Conservation (phyloP, 192 early-diverging fungal genomes). For the Coemansia sp. region DNA sequence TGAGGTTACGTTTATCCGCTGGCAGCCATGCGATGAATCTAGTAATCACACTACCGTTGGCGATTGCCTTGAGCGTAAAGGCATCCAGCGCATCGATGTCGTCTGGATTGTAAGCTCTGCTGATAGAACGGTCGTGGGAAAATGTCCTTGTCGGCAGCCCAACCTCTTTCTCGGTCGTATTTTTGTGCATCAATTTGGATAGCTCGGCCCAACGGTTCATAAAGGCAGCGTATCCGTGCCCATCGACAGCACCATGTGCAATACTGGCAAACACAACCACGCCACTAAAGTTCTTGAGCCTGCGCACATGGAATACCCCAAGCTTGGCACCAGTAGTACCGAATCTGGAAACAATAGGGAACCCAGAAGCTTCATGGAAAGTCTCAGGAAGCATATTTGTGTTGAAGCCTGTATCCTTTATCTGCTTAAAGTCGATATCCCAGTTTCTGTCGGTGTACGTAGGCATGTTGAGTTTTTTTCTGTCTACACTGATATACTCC, state of each 20-base stretch:
- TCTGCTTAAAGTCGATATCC: neutral
- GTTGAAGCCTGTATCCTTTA: neutral
- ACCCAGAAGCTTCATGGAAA: neutral
- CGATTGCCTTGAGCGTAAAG: neutral
- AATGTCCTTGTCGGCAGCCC: neutral
- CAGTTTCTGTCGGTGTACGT: conserved; percentile 17
- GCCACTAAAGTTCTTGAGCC: conserved; percentile 16
- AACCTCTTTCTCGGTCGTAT: neutral
- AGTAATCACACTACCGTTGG: neutral
- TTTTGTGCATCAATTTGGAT: neutral
- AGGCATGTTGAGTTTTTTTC: conserved; percentile 24
- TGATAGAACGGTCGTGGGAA: neutral
- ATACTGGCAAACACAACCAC: conserved; percentile 11
- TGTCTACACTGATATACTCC: neutral
- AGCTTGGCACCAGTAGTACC: neutral
- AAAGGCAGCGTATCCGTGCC: neutral
- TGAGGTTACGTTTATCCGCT: neutral
- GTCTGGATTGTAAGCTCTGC: no score
- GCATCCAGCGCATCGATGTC: neutral
- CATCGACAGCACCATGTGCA: conserved; percentile 12
- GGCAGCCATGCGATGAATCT: conserved; percentile 11
- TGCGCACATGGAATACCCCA: conserved; percentile 5
- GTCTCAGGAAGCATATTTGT: neutral
- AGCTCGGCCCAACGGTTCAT: conserved; percentile 18
- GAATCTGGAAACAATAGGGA: neutral